Evolutionary conservation across 176 grass and related monocot genomes (phyloP).

Genomic region (Bromus sterilis): DNA sequence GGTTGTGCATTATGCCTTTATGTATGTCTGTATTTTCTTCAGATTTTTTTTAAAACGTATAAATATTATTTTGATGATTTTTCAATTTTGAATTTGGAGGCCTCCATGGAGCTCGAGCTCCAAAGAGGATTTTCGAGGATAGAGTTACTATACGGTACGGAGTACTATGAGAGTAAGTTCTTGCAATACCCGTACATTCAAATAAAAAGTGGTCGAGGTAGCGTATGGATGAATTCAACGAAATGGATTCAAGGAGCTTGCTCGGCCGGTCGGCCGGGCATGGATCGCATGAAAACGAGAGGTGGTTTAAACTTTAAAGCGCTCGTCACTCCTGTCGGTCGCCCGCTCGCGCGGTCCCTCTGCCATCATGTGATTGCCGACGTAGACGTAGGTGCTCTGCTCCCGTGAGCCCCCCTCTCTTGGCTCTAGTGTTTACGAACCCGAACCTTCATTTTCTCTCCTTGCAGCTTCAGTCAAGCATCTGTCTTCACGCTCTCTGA

Average conservation of each 20-base stretch:
- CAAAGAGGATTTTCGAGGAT: too few relatives aligned
- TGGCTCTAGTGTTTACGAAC: not conserved
- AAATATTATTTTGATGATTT: too few relatives aligned
- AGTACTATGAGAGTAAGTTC: not conserved
- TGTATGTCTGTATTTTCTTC: too few relatives aligned
- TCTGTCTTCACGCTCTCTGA: not conserved
- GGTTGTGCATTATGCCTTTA: too few relatives aligned
- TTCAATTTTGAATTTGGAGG: too few relatives aligned
- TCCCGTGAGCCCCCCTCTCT: not conserved
- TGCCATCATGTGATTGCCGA: not conserved
- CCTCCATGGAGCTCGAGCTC: too few relatives aligned
- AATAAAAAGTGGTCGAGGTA: not conserved
- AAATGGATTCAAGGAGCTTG: not conserved
- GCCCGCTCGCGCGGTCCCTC: not conserved
- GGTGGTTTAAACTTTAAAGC: not conserved
- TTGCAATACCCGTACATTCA: not conserved
- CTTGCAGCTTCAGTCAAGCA: not conserved
- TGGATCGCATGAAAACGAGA: not conserved
- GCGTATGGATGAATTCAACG: conserved; percentile 24
- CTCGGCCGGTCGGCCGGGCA: not conserved
- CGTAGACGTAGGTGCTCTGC: not conserved
- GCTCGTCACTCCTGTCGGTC: conserved; percentile 16
- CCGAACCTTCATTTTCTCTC: too few relatives aligned
- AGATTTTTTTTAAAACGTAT: too few relatives aligned
- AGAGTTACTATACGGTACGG: too few relatives aligned